phyloP scores from a whole-genome alignment of 2,329 filamentous ascomycete species.

The Fusarium vanettenii region DNA sequence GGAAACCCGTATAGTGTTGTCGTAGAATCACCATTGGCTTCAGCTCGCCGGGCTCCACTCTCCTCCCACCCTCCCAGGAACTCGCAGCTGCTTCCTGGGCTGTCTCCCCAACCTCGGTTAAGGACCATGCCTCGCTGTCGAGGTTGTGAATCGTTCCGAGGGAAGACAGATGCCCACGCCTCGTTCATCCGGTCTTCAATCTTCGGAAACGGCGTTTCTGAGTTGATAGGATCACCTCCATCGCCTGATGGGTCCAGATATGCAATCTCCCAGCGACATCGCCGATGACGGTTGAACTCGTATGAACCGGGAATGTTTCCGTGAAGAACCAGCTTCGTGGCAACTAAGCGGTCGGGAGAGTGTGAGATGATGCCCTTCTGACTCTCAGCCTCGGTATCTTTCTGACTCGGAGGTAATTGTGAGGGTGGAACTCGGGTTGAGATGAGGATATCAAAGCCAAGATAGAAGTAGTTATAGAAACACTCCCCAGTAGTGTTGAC shows the following conservation, averaged over 20 bases:
- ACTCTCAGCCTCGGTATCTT: constrained; percentile 33
- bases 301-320: constrained; percentile 96
- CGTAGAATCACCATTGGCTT: constrained; percentile 67
- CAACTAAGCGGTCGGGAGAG: constrained; percentile 76
- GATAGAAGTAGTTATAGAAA: constrained; percentile 98
- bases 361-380: constrained; percentile 53
- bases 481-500: constrained; percentile 75
- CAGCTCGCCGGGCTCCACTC: constrained; percentile 66
- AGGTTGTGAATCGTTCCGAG: constrained; percentile 62
- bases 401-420: constrained; percentile 62
- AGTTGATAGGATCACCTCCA: constrained; percentile 65
- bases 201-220: constrained; percentile 81
- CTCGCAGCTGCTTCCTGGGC: constrained; percentile 89
- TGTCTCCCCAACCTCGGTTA: constrained; percentile 91
- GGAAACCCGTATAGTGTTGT: constrained; percentile 95
- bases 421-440: constrained; percentile 78
- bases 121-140: constrained; percentile 83
- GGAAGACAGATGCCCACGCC: constrained; percentile 76
- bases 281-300: constrained; percentile 93
- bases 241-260: constrained; percentile 63
- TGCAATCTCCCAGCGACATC: constrained; percentile 85
- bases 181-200: constrained; percentile 76
- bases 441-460: constrained; percentile 94
- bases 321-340: constrained; percentile 92
- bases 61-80: constrained; percentile 89